Conservation (phyloP, 1,139 yeast genomes). For the Hyphopichia fennica region DNA sequence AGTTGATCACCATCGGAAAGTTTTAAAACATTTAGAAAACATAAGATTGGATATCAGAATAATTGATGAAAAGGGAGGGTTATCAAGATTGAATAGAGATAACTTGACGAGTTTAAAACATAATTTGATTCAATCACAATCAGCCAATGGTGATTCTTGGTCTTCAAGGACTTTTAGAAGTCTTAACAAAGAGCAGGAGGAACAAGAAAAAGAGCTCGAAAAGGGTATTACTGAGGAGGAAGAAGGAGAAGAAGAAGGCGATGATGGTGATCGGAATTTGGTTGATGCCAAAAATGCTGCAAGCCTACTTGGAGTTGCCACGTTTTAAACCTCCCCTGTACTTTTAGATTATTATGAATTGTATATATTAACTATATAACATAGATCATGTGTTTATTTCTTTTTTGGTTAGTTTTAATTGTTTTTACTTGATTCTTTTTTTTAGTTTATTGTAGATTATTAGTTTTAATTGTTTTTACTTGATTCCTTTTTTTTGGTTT, state of each 20-base stretch:
- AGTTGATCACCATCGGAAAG: constrained; percentile 85
- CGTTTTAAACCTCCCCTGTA: too few species aligned
- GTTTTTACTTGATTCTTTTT: too few species aligned
- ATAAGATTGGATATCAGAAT: constrained; percentile 73
- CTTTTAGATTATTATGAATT: too few species aligned
- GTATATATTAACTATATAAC: too few species aligned
- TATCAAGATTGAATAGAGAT: constrained; percentile 81
- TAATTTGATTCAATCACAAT: constrained; percentile 50
- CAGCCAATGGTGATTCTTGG: constrained; percentile 61
- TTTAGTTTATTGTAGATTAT: too few species aligned
- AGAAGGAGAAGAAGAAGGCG: constrained; percentile 10
- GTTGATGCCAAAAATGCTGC: constrained; percentile 88
- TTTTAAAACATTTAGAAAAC: constrained; percentile 72
- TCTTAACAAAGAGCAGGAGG: constrained; percentile 37
- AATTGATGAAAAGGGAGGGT: constrained; percentile 78
- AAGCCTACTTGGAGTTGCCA: constrained; percentile 69
- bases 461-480: too few species aligned
- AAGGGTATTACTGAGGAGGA: constrained; percentile 20
- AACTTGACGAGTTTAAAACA: constrained; percentile 48
- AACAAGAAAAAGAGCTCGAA: constrained; percentile 20
- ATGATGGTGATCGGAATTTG: constrained; percentile 25
- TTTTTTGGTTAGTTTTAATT: too few species aligned
- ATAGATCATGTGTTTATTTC: too few species aligned
- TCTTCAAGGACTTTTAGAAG: constrained; percentile 63
- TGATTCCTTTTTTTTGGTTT: too few species aligned